Percentiles rank a stretch among this genome's conserved stretches.
These are phyloP conservation scores for Aechmea fasciata DNA, from an alignment of 176 grass and related monocot species.

Conservation along the genomic window DNA sequence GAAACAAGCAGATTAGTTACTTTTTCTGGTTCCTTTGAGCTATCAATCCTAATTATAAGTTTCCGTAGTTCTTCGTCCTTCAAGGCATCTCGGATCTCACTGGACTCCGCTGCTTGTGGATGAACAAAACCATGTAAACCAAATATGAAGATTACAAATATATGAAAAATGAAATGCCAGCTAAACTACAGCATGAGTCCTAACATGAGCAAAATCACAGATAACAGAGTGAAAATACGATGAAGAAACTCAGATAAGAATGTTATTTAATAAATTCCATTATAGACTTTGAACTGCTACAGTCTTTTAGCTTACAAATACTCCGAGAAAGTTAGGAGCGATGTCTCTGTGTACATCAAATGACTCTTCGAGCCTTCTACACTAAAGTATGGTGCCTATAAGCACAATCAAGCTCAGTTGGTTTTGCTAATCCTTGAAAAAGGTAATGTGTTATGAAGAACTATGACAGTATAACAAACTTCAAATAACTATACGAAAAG, in stretches of 20 bases:
- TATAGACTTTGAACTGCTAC: not conserved
- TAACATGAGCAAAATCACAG: not conserved
- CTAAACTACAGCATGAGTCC: not conserved
- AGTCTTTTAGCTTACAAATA: not conserved
- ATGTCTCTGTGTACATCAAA: not conserved
- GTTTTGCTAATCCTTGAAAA: not conserved
- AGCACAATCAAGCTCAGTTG: not conserved
- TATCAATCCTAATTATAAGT: constrained; percentile 51
- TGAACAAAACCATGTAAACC: constrained; percentile 4
- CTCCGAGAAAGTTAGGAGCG: not conserved
- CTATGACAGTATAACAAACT: too few relatives aligned
- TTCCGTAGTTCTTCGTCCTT: constrained; percentile 47
- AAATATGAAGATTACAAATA: not conserved
- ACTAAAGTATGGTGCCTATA: not conserved
- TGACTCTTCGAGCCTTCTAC: not conserved
- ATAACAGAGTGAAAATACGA: not conserved
- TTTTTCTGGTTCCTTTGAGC: constrained; percentile 57
- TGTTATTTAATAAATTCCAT: not conserved
- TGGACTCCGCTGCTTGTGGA: constrained; percentile 31
- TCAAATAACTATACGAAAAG: too few relatives aligned
- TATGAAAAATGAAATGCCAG: not conserved
- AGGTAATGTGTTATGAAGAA: not conserved
- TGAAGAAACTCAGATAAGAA: not conserved
- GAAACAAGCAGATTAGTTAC: constrained; percentile 20
- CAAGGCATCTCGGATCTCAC: constrained; percentile 47